Base-by-base conservation (phyloP, 2,329 filamentous ascomycete species). In the Cytospora leucostoma region DNA sequence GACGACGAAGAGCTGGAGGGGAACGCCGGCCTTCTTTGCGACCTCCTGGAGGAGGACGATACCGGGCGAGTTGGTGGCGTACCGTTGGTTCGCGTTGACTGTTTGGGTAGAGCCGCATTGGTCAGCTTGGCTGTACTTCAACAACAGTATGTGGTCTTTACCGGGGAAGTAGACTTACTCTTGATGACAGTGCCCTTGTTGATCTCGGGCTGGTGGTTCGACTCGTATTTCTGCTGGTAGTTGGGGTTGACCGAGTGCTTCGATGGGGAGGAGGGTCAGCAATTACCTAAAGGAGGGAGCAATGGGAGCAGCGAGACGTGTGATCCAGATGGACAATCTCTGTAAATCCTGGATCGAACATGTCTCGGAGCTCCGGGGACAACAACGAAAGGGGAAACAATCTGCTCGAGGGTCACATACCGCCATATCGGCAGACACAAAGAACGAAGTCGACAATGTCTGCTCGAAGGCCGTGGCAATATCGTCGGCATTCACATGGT, bases 371-470 rank as follows among this genome's bases (percentile, higher is more conserved):
- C 38, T 40, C 15, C 1, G 17, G 38, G 12, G 7, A 40, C 38
- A 17, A 17, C 27, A 27, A 40, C 38, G 15, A 13, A 40, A 17
- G 12, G 38, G 17, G 38, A 17, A 17, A 13, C 17, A 17, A 13
- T 40, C 3, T 13, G 13, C 21, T 37, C 12, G 19, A n/a, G 27
- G 27, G 11, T 12, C 12, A 60, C 58, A 32, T 57, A 90, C 79
- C 99, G 95, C 93, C 95, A 99, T 98, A 75, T 99, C 95, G 59
- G 95, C 95, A 7, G 92, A 97, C 67, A 99, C 84, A 64, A 99
- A 87, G 83, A 99, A 97, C 1, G 93, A 97, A 34, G 90, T 90
- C 7, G 93, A 86, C 59, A 97, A 84, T 1, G 92, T 95, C 80
- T 98, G 94, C 78, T 99, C 95, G 74, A 93, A 97, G 38, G 93